Evolutionary conservation across 1,284 basidiomycete species (phyloP).

Genomic region (Ganoderma boninense): DNA sequence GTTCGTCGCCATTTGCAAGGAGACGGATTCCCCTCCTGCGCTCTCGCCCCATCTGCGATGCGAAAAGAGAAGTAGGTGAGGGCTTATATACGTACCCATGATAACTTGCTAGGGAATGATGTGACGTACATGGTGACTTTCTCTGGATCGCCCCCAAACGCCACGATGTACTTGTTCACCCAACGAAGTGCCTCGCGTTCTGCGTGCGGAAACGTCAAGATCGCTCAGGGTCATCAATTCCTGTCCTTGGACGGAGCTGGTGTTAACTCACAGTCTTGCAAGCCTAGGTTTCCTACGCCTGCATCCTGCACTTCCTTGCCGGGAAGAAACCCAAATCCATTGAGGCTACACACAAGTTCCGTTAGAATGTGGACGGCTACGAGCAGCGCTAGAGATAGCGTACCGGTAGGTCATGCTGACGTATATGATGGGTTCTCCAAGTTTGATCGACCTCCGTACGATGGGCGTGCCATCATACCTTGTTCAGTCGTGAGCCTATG

Average conservation of each 20-base stretch:
- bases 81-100: neutral
- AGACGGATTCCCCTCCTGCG: conserved; percentile 48
- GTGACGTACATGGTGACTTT: conserved; percentile 40
- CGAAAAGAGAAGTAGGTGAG: neutral
- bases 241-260: neutral
- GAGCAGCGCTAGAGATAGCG: conserved; percentile 8
- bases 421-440: conserved; percentile 59
- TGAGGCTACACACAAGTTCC: neutral
- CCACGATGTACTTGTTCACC: conserved; percentile 51
- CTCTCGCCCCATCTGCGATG: conserved; percentile 48
- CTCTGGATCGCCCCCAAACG: conserved; percentile 48
- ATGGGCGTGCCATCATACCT: conserved; percentile 41
- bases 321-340: conserved; percentile 56
- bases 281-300: conserved; percentile 61
- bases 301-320: conserved; percentile 59
- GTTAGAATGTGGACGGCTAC: neutral
- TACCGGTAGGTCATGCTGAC: conserved; percentile 66
- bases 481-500: conserved; percentile 16
- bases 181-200: conserved; percentile 57
- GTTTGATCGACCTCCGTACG: conserved; percentile 55
- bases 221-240: neutral
- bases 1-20: conserved; percentile 43
- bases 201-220: neutral
- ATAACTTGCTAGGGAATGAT: neutral
- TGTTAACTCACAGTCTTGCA: conserved; percentile 57